Percentiles rank a stretch among this genome's conserved stretches.
These are phyloP conservation scores for Emergomyces pasteurianus DNA, from an alignment of 2,329 filamentous ascomycete genomes.

Conservation along the genomic window DNA sequence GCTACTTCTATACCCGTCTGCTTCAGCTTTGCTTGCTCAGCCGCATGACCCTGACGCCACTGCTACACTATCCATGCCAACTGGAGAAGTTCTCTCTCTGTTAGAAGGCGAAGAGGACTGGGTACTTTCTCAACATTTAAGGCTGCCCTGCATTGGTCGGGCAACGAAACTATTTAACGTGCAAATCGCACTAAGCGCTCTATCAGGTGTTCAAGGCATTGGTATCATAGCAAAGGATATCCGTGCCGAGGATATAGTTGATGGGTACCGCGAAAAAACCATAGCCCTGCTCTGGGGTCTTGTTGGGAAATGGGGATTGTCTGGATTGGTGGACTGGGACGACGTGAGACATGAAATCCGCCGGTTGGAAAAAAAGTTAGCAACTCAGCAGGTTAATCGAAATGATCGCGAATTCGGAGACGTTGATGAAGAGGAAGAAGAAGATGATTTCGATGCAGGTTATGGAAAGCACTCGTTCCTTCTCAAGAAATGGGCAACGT, in stretches of 20 bases:
- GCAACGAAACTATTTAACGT: conserved; percentile 49
- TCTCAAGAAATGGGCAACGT: conserved; percentile 46
- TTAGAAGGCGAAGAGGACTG: conserved; percentile 27
- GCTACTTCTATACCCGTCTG: conserved; percentile 38
- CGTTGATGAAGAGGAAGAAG: conserved; percentile 15
- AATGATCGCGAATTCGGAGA: conserved; percentile 10
- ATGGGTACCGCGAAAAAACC: conserved; percentile 54
- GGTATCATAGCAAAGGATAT: conserved; percentile 33
- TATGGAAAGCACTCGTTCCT: conserved; percentile 25
- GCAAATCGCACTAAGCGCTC: conserved; percentile 43
- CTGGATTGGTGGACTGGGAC: conserved; percentile 42
- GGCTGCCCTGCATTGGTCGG: conserved; percentile 44
- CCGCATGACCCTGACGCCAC: conserved; percentile 23
- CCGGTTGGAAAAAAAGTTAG: conserved; percentile 26
- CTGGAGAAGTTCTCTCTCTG: conserved; percentile 30
- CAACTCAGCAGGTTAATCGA: conserved; percentile 10
- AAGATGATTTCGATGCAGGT: conserved; percentile 19
- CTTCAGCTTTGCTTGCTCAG: conserved; percentile 16
- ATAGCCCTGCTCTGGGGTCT: conserved; percentile 49
- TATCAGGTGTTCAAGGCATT: conserved; percentile 34
- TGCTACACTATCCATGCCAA: conserved; percentile 35
- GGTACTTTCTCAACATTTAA: conserved; percentile 46
- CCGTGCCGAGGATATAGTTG: conserved; percentile 47
- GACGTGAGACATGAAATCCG: conserved; percentile 42
- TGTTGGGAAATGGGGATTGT: conserved; percentile 45